phyloP scores from a whole-genome alignment of 2,329 filamentous ascomycete genomes.

The Calcarisporium arbuscula region DNA sequence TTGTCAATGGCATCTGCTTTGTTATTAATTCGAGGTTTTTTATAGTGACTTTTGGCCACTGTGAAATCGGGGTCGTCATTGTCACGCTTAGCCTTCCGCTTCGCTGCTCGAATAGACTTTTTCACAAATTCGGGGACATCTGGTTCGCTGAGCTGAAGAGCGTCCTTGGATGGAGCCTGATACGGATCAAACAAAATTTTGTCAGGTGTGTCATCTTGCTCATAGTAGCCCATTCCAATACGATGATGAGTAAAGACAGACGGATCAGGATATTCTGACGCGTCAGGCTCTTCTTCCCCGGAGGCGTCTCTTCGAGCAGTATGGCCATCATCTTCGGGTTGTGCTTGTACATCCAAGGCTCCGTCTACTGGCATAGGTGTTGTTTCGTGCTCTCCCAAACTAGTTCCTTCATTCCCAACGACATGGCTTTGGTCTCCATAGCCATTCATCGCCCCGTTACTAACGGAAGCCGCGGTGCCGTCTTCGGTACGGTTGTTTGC shows the following conservation, averaged over 20 bases:
- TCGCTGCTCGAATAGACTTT: constrained; percentile 47
- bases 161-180: constrained; percentile 43
- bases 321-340: constrained; percentile 3
- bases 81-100: constrained; percentile 45
- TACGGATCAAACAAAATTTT: constrained; percentile 56
- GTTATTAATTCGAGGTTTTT: constrained; percentile 27
- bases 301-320: constrained; percentile 6
- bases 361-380: too few relatives aligned
- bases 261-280: constrained; percentile 42
- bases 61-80: constrained; percentile 50
- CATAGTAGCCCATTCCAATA: constrained; percentile 56
- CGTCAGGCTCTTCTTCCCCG: constrained; percentile 19
- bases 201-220: constrained; percentile 51
- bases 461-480: not conserved
- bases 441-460: constrained; percentile 12
- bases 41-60: constrained; percentile 35
- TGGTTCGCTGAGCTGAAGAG: constrained; percentile 34
- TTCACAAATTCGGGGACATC: constrained; percentile 49
- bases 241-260: constrained; percentile 39
- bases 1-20: constrained; percentile 27
- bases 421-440: constrained; percentile 27
- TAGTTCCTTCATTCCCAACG: constrained; percentile 14
- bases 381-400: constrained; percentile 7
- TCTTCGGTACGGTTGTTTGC: too few relatives aligned
- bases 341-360: constrained; percentile 8